Conservation (phyloP, 2,329 filamentous ascomycete species). For the Fusarium scirpi region DNA sequence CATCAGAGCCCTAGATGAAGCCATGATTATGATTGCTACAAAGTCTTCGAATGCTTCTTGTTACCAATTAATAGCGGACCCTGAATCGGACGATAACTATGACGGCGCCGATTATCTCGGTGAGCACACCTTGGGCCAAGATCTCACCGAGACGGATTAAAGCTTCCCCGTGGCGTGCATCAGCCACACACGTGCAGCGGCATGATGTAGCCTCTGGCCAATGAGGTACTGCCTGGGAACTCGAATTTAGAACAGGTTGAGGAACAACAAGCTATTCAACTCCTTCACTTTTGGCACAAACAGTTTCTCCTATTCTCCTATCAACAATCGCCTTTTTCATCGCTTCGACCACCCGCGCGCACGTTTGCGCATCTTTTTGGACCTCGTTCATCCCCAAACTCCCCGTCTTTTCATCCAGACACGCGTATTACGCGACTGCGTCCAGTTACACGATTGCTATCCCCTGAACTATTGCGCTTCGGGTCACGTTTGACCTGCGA, state of each 20-base stretch:
- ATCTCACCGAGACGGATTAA: conserved; percentile 44
- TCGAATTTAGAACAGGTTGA: conserved; percentile 43
- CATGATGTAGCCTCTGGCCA: conserved; percentile 45
- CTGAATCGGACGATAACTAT: conserved; percentile 44
- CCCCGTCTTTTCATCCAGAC: not conserved
- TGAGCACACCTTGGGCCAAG: conserved; percentile 19
- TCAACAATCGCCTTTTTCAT: conserved; percentile 29
- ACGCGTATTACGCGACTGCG: conserved; percentile 34
- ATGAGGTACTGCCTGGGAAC: conserved; percentile 39
- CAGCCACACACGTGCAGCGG: conserved; percentile 44
- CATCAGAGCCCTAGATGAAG: conserved; percentile 32
- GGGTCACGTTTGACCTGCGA: conserved; percentile 9
- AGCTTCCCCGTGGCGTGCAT: conserved; percentile 37
- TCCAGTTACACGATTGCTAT: not conserved
- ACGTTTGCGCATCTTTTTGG: conserved; percentile 13
- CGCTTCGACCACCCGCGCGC: conserved; percentile 12
- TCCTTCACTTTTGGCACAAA: conserved; percentile 33
- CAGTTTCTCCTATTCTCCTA: conserved; percentile 14
- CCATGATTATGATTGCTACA: conserved; percentile 35
- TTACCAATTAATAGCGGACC: conserved; percentile 22
- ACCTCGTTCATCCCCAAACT: conserved; percentile 5
- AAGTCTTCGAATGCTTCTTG: conserved; percentile 3
- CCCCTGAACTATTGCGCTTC: conserved; percentile 27
- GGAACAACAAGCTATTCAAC: conserved; percentile 29
- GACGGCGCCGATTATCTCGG: conserved; percentile 36